These are phyloP conservation scores for Metarhizium robertsii DNA, from an alignment of 2,329 filamentous ascomycete genomes.

Conservation along the genomic window DNA sequence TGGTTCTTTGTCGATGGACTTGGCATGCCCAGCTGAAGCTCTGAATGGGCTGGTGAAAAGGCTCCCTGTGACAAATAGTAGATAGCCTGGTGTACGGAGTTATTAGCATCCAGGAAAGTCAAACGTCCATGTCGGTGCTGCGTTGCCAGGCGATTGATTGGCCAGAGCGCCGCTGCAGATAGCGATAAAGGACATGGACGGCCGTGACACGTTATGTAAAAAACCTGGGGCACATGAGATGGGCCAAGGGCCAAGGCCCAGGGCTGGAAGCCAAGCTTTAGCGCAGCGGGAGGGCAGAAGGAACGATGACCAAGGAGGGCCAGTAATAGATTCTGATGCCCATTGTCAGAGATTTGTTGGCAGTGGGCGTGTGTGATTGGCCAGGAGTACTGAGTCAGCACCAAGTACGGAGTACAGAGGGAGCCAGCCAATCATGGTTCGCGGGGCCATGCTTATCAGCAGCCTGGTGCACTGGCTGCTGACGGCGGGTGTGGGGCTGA, in stretches of 20 bases:
- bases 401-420: not conserved
- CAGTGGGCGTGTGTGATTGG: not conserved
- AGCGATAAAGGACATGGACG: not conserved
- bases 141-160: not conserved
- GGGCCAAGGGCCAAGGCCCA: too few species aligned
- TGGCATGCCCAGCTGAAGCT: not conserved
- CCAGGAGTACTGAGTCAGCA: not conserved
- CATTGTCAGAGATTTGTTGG: not conserved
- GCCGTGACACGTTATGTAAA: too few species aligned
- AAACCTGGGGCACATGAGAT: too few species aligned
- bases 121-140: too few species aligned
- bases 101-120: too few species aligned
- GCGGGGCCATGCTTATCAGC: conserved; percentile 5
- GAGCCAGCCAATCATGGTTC: conserved; percentile 1
- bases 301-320: conserved; percentile 4
- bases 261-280: too few species aligned
- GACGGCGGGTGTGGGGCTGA: too few species aligned
- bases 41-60: too few species aligned
- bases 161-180: not conserved
- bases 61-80: too few species aligned
- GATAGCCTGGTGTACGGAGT: too few species aligned
- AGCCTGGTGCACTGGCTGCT: not conserved
- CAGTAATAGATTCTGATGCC: conserved; percentile 6
- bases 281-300: too few species aligned
- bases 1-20: not conserved